Conservation (phyloP, 108 stramenopile genomes). For the Nitzschia inconspicua region DNA sequence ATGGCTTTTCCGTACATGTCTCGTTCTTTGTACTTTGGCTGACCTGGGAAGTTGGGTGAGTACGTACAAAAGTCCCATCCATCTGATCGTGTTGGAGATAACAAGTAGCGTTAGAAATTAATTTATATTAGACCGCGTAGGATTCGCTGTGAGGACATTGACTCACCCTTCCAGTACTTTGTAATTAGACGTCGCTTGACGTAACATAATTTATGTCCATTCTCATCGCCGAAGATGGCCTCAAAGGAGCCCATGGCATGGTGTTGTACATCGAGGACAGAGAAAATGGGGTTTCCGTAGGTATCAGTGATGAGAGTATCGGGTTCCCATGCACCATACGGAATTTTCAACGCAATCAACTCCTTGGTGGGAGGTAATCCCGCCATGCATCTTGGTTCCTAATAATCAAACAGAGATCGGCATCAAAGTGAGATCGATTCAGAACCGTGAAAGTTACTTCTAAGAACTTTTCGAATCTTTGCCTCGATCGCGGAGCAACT, state of each 20-base stretch:
- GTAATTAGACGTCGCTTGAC: constrained; percentile 39
- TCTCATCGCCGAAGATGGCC: constrained; percentile 44
- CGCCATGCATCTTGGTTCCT: constrained; percentile 1
- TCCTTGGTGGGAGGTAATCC: constrained; percentile 36
- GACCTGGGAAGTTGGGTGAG: constrained; percentile 35
- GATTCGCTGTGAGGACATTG: no score
- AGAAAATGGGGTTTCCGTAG: constrained; percentile 39
- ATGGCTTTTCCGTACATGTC: constrained; percentile 41
- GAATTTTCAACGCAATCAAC: constrained; percentile 36
- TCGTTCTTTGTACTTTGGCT: constrained; percentile 36
- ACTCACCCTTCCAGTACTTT: constrained; percentile 33
- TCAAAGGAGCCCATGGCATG: constrained; percentile 43
- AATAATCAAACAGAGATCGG: neutral
- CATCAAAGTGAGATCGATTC: neutral
- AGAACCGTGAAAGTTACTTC: neutral
- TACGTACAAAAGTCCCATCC: constrained; percentile 54
- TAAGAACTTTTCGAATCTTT: neutral
- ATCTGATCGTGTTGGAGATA: no score
- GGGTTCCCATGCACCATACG: constrained; percentile 42
- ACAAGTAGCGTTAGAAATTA: no score
- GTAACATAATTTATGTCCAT: constrained; percentile 41
- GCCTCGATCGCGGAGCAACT: neutral
- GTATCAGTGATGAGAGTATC: constrained; percentile 47
- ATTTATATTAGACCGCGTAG: no score
- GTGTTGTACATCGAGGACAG: constrained; percentile 36